These are phyloP conservation scores for Pichia sp. DNA, from an alignment of 1,139 yeast species.

Conservation along the genomic window DNA sequence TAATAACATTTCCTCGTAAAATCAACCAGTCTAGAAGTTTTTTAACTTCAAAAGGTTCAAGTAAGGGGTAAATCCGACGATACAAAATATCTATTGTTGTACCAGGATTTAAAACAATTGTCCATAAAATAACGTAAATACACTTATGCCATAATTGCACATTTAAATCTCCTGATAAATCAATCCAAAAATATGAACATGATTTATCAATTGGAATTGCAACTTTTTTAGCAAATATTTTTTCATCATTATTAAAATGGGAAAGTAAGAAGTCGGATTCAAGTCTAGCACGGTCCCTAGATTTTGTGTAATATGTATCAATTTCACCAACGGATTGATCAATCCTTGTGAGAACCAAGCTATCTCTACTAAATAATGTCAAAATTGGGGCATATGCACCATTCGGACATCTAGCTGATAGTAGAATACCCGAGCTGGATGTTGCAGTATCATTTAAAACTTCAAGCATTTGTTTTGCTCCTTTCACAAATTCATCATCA, in stretches of 20 bases:
- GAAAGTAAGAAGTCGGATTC: slow-evolving; percentile 54
- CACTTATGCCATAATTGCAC: slow-evolving; percentile 53
- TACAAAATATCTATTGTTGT: slow-evolving; percentile 36
- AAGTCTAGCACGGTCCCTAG: slow-evolving; percentile 52
- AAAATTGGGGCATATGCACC: slow-evolving; percentile 53
- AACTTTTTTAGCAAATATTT: slow-evolving; percentile 10
- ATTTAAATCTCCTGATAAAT: slow-evolving; percentile 55
- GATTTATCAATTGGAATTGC: slow-evolving; percentile 56
- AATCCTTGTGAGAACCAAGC: slow-evolving; percentile 42
- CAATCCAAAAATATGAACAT: slow-evolving; percentile 70
- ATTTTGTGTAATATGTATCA: slow-evolving; percentile 56
- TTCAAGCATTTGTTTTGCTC: slow-evolving; percentile 41
- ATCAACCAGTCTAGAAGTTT: slow-evolving; percentile 55
- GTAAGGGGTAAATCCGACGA: slow-evolving; percentile 35
- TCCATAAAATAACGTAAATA: slow-evolving; percentile 42
- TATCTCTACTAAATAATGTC: slow-evolving; percentile 36
- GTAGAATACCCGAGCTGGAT: slow-evolving; percentile 44
- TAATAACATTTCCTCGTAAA: slow-evolving; percentile 35
- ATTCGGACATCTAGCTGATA: slow-evolving; percentile 54
- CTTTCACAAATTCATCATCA: slow-evolving; percentile 39
- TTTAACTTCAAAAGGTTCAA: slow-evolving; percentile 45
- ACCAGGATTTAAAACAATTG: slow-evolving; percentile 66
- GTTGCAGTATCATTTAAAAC: slow-evolving; percentile 35
- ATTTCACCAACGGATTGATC: slow-evolving; percentile 42
- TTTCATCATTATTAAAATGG: slow-evolving; percentile 8